These are phyloP conservation scores for Apiospora arundinis DNA, from an alignment of 2,329 filamentous ascomycete genomes.

Conservation along the genomic window DNA sequence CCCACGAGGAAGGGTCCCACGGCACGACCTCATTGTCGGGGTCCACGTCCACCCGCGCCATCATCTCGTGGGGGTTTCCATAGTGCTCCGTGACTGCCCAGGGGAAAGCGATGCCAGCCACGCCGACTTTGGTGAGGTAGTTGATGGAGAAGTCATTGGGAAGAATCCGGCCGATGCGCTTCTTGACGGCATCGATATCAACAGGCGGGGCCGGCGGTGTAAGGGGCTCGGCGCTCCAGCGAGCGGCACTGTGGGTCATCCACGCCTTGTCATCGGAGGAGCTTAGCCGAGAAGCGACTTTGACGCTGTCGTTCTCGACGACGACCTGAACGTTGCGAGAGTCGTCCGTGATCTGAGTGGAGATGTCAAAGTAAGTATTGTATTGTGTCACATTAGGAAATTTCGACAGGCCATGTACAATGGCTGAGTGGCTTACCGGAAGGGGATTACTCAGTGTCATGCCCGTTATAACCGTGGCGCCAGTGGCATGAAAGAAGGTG, in stretches of 20 bases:
- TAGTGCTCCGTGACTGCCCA: slow-evolving; percentile 48
- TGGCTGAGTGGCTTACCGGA: no score
- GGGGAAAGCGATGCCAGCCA: slow-evolving; percentile 48
- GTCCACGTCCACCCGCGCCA: slow-evolving; percentile 45
- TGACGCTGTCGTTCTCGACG: slow-evolving; percentile 38
- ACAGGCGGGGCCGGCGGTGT: slow-evolving; percentile 16
- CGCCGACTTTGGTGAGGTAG: slow-evolving; percentile 47
- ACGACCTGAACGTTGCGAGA: slow-evolving; percentile 44
- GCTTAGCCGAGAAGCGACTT: slow-evolving; percentile 38
- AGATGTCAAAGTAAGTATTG: slow-evolving; percentile 28
- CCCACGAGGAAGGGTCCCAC: slow-evolving; percentile 39
- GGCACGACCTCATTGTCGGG: slow-evolving; percentile 28
- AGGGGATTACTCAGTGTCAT: no score
- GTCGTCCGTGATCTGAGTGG: no score
- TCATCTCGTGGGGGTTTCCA: slow-evolving; percentile 46
- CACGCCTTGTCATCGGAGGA: slow-evolving; percentile 30
- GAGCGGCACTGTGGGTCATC: slow-evolving; percentile 39
- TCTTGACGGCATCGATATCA: slow-evolving; percentile 36
- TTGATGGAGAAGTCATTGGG: slow-evolving; percentile 44
- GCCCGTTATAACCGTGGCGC: slow-evolving; percentile 25
- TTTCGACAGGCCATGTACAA: no score
- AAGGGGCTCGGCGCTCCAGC: not conserved
- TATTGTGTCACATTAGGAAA: no score
- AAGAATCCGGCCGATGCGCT: slow-evolving; percentile 37
- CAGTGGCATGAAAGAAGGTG: slow-evolving; percentile 41